These are phyloP conservation scores for Populus pruinosa DNA, from an alignment of 345 rosid genomes.

Conservation along the genomic window DNA sequence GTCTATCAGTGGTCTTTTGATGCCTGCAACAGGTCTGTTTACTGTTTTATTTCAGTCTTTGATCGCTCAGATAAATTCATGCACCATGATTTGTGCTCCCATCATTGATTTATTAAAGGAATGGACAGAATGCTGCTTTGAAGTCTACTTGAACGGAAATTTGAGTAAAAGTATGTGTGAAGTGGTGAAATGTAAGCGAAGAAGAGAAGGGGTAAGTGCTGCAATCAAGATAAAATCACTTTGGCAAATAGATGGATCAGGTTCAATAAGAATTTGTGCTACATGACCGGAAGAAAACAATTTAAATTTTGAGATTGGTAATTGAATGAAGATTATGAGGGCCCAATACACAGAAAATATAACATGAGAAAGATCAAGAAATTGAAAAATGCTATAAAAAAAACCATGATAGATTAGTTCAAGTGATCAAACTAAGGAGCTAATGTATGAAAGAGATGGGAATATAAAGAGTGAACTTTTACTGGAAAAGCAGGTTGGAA, in stretches of 20 bases:
- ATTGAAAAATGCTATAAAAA: neutral
- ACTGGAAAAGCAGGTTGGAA: neutral
- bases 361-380: neutral
- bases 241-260: neutral
- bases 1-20: neutral
- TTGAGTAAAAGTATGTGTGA: neutral
- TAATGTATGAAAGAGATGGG: neutral
- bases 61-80: neutral
- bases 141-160: neutral
- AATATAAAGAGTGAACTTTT: neutral
- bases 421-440: neutral
- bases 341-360: neutral
- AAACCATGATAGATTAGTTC: neutral
- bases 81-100: neutral
- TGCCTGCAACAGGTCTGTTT: neutral
- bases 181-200: neutral
- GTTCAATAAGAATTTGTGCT: neutral
- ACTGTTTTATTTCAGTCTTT: neutral
- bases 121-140: neutral
- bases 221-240: neutral
- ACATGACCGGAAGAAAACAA: neutral
- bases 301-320: neutral
- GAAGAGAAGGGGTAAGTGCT: neutral
- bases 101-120: neutral
- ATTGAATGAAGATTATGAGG: neutral